A percentile compares a stretch with the other conserved stretches of the same genome.
These are phyloP conservation scores for Rusavskia elegans DNA, from an alignment of 495 filamentous ascomycete species.

Conservation along the genomic window DNA sequence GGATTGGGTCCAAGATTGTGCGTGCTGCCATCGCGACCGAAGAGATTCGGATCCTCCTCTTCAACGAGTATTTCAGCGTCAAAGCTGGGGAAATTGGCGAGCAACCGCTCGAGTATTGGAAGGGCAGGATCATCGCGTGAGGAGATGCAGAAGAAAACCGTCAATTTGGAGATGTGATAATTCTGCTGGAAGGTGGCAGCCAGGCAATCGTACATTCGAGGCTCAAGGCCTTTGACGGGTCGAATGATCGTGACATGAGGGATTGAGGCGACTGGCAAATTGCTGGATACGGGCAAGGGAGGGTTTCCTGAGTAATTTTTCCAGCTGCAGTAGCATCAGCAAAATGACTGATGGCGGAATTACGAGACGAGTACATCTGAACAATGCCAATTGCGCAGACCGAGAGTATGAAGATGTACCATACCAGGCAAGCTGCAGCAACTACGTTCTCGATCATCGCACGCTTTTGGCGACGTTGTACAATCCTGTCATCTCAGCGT, in stretches of 20 bases:
- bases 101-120: constrained; percentile 50
- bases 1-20: constrained; percentile 81
- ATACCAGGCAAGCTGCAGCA: constrained; percentile 39
- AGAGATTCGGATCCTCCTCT: constrained; percentile 66
- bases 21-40: constrained; percentile 29
- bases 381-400: constrained; percentile 43
- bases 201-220: constrained; percentile 80
- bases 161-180: constrained; percentile 65
- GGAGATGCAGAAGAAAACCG: constrained; percentile 69
- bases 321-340: constrained; percentile 22
- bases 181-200: constrained; percentile 74
- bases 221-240: constrained; percentile 85
- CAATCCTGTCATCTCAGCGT: too few relatives aligned
- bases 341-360: not conserved
- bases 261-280: constrained; percentile 16
- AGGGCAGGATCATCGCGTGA: constrained; percentile 65
- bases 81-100: constrained; percentile 54
- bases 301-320: constrained; percentile 27
- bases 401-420: constrained; percentile 37
- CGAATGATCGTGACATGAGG: constrained; percentile 89
- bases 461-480: not conserved
- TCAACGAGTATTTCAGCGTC: constrained; percentile 71
- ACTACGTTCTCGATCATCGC: constrained; percentile 6
- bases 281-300: constrained; percentile 18
- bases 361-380: constrained; percentile 33